phyloP scores from a whole-genome alignment of 177 flowering plant species.

The Vitis hybrid region DNA sequence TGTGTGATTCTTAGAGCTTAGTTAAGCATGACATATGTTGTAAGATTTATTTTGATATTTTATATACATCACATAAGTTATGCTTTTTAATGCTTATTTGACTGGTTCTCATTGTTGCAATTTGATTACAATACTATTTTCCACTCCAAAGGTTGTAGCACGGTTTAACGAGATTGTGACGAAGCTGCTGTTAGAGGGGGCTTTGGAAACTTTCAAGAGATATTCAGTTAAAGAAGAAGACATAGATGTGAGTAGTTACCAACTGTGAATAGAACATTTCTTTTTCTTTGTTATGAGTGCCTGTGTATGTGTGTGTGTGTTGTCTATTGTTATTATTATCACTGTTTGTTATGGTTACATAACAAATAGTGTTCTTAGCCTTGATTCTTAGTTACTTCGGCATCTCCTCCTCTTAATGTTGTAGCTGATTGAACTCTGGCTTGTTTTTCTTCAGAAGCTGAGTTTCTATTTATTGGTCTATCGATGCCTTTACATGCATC shows the following conservation, averaged over 20 bases:
- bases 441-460: no score
- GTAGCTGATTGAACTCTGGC: no score
- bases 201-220: conserved; percentile 79
- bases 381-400: no score
- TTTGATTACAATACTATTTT: background rate
- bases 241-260: conserved; percentile 60
- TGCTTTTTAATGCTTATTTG: background rate
- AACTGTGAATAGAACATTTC: no score
- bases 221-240: conserved; percentile 85
- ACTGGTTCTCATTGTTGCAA: background rate
- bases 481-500: no score
- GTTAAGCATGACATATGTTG: no score
- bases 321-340: background rate
- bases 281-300: background rate
- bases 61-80: background rate
- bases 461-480: no score
- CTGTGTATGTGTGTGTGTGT: background rate
- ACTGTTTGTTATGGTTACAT: background rate
- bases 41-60: no score
- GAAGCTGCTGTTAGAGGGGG: conserved; percentile 82
- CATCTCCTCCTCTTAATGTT: no score
- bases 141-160: conserved; percentile 34
- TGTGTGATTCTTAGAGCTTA: no score
- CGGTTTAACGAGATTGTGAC: conserved; percentile 92
- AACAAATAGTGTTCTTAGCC: no score